A percentile compares a stretch with the other conserved stretches of the same genome.
phyloP scores from a whole-genome alignment of 2,329 filamentous ascomycete species.

The Colletotrichum liriopes region DNA sequence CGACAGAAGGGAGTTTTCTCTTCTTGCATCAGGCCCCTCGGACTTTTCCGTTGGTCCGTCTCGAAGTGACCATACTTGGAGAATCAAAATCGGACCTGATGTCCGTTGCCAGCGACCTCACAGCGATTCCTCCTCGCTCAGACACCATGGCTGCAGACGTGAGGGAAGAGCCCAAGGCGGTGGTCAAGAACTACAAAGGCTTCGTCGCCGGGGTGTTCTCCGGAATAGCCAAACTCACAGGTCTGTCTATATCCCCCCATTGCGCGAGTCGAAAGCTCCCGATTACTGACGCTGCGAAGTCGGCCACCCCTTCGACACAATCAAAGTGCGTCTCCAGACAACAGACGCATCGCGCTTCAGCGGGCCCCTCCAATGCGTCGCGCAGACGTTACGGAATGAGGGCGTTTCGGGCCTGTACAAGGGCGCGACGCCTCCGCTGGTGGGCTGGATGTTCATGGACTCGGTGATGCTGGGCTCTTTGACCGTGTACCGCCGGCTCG shows the following conservation, averaged over 20 bases:
- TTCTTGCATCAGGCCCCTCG: background rate
- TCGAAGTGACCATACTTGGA: conserved; percentile 1
- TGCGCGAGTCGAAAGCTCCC: background rate
- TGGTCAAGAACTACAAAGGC: conserved; percentile 83
- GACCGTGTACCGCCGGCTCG: conserved; percentile 87
- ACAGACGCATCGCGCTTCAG: conserved; percentile 83
- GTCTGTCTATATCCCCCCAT: conserved; percentile 51
- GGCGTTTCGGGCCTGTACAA: conserved; percentile 92
- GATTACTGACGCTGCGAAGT: conserved; percentile 55
- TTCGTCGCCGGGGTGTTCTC: conserved; percentile 98
- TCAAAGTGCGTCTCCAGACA: conserved; percentile 97
- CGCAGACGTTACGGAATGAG: conserved; percentile 89
- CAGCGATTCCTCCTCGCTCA: conserved; percentile 10
- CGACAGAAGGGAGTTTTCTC: background rate
- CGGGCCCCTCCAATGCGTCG: conserved; percentile 88
- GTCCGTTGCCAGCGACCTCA: conserved; percentile 18
- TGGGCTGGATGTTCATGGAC: conserved; percentile 99
- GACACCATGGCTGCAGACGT: conserved; percentile 40
- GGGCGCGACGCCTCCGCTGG: conserved; percentile 89
- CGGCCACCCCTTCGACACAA: conserved; percentile 89
- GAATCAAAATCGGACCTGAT: background rate
- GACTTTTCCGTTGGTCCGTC: background rate
- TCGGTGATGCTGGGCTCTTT: conserved; percentile 90
- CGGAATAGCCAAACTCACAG: conserved; percentile 89
- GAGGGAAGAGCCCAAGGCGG: conserved; percentile 53